Percentiles rank a stretch among this genome's conserved stretches.
These are phyloP conservation scores for Candida coleopterorum DNA, from an alignment of 805 yeast species.

Conservation along the genomic window DNA sequence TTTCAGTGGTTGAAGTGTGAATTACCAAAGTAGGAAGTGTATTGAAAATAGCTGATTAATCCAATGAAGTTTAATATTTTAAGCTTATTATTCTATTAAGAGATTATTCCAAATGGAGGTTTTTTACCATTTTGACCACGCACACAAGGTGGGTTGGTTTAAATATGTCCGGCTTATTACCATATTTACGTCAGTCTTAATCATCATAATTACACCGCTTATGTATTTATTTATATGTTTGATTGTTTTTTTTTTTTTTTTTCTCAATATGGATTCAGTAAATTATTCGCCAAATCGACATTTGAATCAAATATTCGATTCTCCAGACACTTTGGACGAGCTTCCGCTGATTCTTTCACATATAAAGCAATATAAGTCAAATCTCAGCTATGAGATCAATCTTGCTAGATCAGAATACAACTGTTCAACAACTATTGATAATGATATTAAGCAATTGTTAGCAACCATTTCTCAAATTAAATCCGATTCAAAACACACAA, in stretches of 20 bases:
- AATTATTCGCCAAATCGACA: conserved; percentile 54
- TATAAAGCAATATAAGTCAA: conserved; percentile 46
- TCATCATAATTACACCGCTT: too few species aligned
- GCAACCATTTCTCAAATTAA: conserved; percentile 45
- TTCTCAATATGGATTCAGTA: conserved; percentile 8
- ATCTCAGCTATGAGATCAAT: conserved; percentile 43
- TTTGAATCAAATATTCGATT: conserved; percentile 45
- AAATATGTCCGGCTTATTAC: too few species aligned
- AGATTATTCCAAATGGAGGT: too few species aligned
- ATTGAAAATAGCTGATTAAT: too few species aligned
- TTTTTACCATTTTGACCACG: too few species aligned
- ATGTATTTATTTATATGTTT: too few species aligned
- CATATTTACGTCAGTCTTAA: too few species aligned
- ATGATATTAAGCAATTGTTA: conserved; percentile 38
- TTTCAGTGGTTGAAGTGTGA: too few species aligned
- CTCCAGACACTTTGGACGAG: conserved; percentile 46
- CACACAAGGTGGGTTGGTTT: too few species aligned
- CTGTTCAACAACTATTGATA: conserved; percentile 14
- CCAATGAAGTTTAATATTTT: too few species aligned
- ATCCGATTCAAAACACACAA: conserved; percentile 49
- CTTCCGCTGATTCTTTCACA: conserved; percentile 48
- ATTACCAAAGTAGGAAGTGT: too few species aligned
- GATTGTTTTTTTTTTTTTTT: background rate
- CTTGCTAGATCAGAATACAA: conserved; percentile 32
- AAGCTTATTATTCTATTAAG: too few species aligned